phyloP scores from a whole-genome alignment of 768 basidiomycete species.

The Auriculariales sp. region DNA sequence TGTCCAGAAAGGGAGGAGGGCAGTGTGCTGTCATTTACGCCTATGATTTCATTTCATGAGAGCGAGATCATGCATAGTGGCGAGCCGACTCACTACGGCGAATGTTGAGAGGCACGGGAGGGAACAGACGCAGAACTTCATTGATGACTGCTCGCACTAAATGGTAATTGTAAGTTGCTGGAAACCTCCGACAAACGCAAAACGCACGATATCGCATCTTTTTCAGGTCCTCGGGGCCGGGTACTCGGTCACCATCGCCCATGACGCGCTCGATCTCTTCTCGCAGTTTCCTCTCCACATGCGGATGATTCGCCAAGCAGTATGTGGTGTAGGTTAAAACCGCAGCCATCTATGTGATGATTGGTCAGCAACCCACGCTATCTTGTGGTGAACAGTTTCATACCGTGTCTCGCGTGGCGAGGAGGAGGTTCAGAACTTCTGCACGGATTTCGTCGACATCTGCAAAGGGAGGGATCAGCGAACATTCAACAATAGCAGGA shows the following conservation, averaged over 20 bases:
- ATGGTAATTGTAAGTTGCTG: not conserved
- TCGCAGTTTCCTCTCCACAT: constrained; percentile 8
- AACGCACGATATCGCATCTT: constrained; percentile 16
- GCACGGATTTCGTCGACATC: constrained; percentile 19
- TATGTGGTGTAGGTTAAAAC: constrained; percentile 18
- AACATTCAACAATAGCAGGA: not conserved
- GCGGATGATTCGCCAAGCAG: constrained; percentile 14
- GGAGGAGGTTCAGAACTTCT: constrained; percentile 23
- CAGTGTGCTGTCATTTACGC: too few species aligned
- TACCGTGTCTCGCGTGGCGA: constrained; percentile 22
- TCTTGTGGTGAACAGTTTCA: not conserved
- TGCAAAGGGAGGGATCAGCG: constrained; percentile 4
- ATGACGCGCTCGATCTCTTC: constrained; percentile 12
- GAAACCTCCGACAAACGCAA: not conserved
- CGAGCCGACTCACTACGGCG: constrained; percentile 6
- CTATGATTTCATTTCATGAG: too few species aligned
- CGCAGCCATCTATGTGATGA: constrained; percentile 11
- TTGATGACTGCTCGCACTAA: constrained; percentile 16
- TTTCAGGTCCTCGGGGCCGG: constrained; percentile 11
- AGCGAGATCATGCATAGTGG: not conserved
- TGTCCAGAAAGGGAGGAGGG: constrained; percentile 6
- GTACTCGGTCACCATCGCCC: constrained; percentile 7
- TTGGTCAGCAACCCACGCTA: not conserved
- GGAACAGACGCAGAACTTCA: constrained; percentile 22
- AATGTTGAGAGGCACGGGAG: constrained; percentile 22